Conservation (phyloP, 2,329 filamentous ascomycete genomes). For the Pseudopyricularia javanii region DNA sequence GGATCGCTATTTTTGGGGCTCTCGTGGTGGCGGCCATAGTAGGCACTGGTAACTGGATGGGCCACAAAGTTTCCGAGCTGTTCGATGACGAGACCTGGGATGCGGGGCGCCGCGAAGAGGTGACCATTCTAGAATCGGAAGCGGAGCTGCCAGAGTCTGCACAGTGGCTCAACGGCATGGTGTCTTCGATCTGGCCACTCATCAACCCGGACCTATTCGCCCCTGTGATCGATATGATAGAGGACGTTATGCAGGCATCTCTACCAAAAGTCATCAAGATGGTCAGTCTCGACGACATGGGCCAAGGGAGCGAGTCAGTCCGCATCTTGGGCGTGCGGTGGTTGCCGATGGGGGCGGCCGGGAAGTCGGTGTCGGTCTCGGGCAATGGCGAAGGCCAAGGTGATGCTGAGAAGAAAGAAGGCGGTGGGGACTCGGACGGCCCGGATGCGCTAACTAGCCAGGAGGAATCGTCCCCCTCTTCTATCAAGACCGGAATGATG, state of each 20-base stretch:
- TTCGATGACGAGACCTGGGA: constrained; percentile 63
- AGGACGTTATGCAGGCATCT: constrained; percentile 72
- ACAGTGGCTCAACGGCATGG: constrained; percentile 58
- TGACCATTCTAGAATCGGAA: constrained; percentile 25
- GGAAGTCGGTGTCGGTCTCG: constrained; percentile 43
- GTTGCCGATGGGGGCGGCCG: constrained; percentile 59
- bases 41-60: constrained; percentile 44
- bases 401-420: constrained; percentile 14
- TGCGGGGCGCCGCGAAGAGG: constrained; percentile 41
- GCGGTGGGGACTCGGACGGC: constrained; percentile 14
- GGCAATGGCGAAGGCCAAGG: constrained; percentile 37
- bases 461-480: constrained; percentile 23
- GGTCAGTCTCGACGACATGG: constrained; percentile 65
- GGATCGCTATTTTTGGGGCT: constrained; percentile 22
- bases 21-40: constrained; percentile 14
- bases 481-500: constrained; percentile 47
- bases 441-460: constrained; percentile 14
- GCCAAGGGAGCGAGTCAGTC: constrained; percentile 60
- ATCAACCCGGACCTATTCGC: constrained; percentile 66
- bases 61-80: constrained; percentile 46
- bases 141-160: constrained; percentile 50
- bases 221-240: constrained; percentile 55
- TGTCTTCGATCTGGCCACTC: constrained; percentile 59
- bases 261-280: constrained; percentile 58
- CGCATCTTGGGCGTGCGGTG: constrained; percentile 60